phyloP scores from a whole-genome alignment of 352 stramenopile species.

The Blastocystis sp. region DNA sequence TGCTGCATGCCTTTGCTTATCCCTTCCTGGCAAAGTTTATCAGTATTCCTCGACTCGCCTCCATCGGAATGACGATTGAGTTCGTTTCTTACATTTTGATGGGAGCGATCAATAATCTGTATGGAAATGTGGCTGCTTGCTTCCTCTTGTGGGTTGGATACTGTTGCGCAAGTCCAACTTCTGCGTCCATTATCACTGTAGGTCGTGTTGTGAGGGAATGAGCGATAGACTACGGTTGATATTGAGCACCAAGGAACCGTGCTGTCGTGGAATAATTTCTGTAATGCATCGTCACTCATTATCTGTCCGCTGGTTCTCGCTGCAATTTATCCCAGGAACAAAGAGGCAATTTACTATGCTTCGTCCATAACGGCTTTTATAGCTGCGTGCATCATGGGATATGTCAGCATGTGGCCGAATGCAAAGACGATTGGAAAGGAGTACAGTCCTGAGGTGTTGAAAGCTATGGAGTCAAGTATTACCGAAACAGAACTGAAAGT shows the following conservation, averaged over 20 bases:
- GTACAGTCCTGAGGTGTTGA: neutral
- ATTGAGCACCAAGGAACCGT: neutral
- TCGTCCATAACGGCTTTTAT: neutral
- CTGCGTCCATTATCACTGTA: constrained; percentile 33
- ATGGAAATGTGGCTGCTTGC: neutral
- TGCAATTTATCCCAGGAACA: constrained; percentile 1
- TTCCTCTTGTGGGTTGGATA: constrained; percentile 40
- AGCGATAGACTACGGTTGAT: neutral
- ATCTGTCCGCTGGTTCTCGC: neutral
- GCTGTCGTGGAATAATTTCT: constrained; percentile 37
- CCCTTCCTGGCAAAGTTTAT: neutral
- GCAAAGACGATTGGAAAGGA: neutral
- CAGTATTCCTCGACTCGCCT: neutral
- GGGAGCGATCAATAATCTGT: neutral
- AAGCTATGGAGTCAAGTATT: neutral
- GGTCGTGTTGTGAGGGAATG: neutral
- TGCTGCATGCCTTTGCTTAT: neutral
- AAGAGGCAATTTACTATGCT: neutral
- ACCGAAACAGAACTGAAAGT: neutral
- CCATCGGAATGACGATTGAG: neutral
- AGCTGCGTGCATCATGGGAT: neutral
- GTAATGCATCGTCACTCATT: neutral
- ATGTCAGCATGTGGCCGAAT: neutral
- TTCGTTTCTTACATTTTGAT: constrained; percentile 3
- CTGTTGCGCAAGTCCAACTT: neutral